A percentile compares a stretch with the other conserved stretches of the same genome.
These are phyloP conservation scores for Staphylotrichum tortipilum DNA, from an alignment of 495 filamentous ascomycete genomes.

Conservation along the genomic window DNA sequence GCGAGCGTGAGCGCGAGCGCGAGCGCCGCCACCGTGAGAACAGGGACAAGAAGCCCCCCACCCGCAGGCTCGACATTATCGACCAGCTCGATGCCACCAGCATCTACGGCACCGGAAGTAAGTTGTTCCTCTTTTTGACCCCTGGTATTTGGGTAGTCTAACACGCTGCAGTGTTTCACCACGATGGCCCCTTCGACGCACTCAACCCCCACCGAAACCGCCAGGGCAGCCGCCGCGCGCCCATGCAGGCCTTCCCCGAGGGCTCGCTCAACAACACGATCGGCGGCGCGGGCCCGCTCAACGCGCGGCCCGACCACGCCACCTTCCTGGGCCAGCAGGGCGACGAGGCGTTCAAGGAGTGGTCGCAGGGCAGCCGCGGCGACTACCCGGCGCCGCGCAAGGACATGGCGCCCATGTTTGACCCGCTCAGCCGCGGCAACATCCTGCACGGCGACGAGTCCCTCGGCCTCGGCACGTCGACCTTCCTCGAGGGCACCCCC, in stretches of 20 bases:
- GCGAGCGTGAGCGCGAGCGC: constrained; percentile 71
- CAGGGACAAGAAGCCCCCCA: constrained; percentile 48
- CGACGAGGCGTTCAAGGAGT: constrained; percentile 83
- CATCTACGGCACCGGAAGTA: constrained; percentile 91
- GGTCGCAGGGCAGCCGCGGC: constrained; percentile 21
- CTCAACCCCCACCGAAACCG: constrained; percentile 94
- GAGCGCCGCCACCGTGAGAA: constrained; percentile 58
- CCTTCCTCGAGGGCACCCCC: constrained; percentile 90
- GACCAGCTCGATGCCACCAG: constrained; percentile 96
- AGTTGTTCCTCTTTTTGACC: too few species aligned
- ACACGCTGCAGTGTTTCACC: constrained; percentile 71
- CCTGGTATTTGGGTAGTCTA: too few species aligned
- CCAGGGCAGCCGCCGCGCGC: constrained; percentile 70
- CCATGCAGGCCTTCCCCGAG: constrained; percentile 94
- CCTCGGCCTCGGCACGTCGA: constrained; percentile 83
- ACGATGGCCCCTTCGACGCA: constrained; percentile 97
- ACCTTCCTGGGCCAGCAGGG: constrained; percentile 69
- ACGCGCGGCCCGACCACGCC: constrained; percentile 71
- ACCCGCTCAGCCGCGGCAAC: constrained; percentile 47
- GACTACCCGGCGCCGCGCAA: constrained; percentile 10
- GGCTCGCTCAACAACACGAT: constrained; percentile 86
- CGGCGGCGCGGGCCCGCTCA: constrained; percentile 78
- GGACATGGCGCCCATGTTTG: constrained; percentile 40
- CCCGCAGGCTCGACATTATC: constrained; percentile 77
- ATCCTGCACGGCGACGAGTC: constrained; percentile 77